phyloP scores from a whole-genome alignment of 164 flowering plant genomes.

The Euptelea pleiosperma region DNA sequence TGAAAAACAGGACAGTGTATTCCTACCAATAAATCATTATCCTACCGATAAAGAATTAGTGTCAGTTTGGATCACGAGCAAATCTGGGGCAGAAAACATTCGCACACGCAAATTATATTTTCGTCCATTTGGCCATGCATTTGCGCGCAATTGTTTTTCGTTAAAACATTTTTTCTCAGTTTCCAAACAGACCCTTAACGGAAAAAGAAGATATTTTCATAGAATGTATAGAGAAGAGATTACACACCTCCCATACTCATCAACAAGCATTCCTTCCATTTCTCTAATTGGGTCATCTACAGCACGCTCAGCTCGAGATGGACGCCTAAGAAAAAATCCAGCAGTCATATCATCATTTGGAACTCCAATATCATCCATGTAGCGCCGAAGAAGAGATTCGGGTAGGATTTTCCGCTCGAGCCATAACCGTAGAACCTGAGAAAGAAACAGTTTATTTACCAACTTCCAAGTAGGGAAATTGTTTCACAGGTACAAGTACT shows the following conservation, averaged over 20 bases:
- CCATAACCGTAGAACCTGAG: conserved; percentile 90
- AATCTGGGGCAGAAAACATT: no score
- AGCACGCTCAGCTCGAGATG: conserved; percentile 87
- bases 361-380: conserved; percentile 82
- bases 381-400: conserved; percentile 66
- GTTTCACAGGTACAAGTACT: not conserved
- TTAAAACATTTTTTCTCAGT: no score
- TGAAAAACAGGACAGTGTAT: no score
- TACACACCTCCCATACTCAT: conserved; percentile 96
- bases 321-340: conserved; percentile 65
- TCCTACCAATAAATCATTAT: no score
- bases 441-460: conserved; percentile 6
- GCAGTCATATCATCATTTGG: conserved; percentile 60
- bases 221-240: no score
- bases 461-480: not conserved
- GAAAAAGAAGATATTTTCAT: no score
- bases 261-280: conserved; percentile 98
- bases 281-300: conserved; percentile 97
- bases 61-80: no score
- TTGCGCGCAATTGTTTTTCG: no score
- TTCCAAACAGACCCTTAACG: no score
- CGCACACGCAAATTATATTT: no score
- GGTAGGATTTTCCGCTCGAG: conserved; percentile 95
- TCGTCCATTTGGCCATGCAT: no score
- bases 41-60: no score